Percentiles rank a stretch among this genome's conserved stretches.
These are phyloP conservation scores for Yamadazyma pseudoaaseri DNA, from an alignment of 1,139 yeast species.

Conservation along the genomic window DNA sequence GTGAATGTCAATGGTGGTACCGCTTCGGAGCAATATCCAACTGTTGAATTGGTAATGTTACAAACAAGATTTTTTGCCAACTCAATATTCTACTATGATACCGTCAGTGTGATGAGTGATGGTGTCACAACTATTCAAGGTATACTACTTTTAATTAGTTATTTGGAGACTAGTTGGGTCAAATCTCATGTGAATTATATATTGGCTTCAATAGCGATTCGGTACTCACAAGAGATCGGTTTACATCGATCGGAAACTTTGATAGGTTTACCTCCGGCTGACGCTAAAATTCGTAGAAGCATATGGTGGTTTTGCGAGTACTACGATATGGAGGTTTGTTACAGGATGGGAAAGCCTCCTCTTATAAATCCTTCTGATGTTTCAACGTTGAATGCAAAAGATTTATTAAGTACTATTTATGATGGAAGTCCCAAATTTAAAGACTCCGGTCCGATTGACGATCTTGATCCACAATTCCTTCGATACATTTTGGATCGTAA, in stretches of 20 bases:
- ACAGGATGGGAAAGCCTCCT: slow-evolving; percentile 63
- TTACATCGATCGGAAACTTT: slow-evolving; percentile 58
- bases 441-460: not conserved
- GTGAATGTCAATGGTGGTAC: slow-evolving; percentile 1
- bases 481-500: slow-evolving; percentile 3
- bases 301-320: slow-evolving; percentile 60
- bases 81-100: slow-evolving; percentile 48
- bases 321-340: slow-evolving; percentile 53
- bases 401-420: not conserved
- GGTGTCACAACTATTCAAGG: slow-evolving; percentile 53
- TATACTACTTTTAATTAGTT: slow-evolving; percentile 42
- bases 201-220: slow-evolving; percentile 49
- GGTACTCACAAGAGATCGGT: slow-evolving; percentile 66
- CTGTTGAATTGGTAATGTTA: slow-evolving; percentile 16
- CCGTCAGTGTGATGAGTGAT: slow-evolving; percentile 47
- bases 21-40: not conserved
- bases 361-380: slow-evolving; percentile 51
- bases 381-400: not conserved
- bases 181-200: slow-evolving; percentile 44
- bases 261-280: slow-evolving; percentile 33
- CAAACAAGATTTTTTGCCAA: slow-evolving; percentile 30
- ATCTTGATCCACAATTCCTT: slow-evolving; percentile 11
- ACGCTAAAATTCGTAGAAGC: slow-evolving; percentile 35
- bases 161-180: slow-evolving; percentile 43
- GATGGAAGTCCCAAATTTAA: not conserved